These are phyloP conservation scores for Colletotrichum sansevieriae DNA, from an alignment of 2,329 filamentous ascomycete genomes.

Conservation along the genomic window DNA sequence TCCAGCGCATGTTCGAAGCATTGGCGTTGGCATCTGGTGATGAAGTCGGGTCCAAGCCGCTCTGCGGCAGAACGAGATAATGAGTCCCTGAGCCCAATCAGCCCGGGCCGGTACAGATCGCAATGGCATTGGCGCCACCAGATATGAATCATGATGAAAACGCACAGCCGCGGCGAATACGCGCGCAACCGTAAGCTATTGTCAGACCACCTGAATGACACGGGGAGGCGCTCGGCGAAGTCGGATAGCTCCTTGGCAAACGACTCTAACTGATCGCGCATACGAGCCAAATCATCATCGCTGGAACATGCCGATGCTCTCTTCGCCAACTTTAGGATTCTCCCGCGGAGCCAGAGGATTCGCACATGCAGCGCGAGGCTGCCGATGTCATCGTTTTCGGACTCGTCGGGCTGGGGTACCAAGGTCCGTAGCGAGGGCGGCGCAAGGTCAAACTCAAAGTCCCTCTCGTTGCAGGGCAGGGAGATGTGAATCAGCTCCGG, in stretches of 20 bases:
- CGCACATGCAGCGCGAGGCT: conserved; percentile 69
- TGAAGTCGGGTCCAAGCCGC: conserved; percentile 62
- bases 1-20: conserved; percentile 67
- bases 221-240: conserved; percentile 66
- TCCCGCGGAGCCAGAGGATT: conserved; percentile 66
- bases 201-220: conserved; percentile 70
- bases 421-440: conserved; percentile 64
- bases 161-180: conserved; percentile 69
- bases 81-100: conserved; percentile 65
- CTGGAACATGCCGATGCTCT: conserved; percentile 56
- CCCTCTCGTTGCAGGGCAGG: conserved; percentile 61
- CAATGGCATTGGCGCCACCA: conserved; percentile 72
- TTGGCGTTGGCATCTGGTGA: conserved; percentile 62
- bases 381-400: conserved; percentile 65
- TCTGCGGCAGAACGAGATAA: conserved; percentile 59
- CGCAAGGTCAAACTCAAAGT: conserved; percentile 66
- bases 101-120: conserved; percentile 67
- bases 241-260: conserved; percentile 64
- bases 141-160: conserved; percentile 71
- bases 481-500: conserved; percentile 59
- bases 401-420: conserved; percentile 59
- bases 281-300: conserved; percentile 50
- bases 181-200: conserved; percentile 67
- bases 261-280: conserved; percentile 59
- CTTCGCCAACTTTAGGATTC: conserved; percentile 67